These are phyloP conservation scores for Stemphylium lycopersici DNA, from an alignment of 2,329 filamentous ascomycete species.

Conservation along the genomic window DNA sequence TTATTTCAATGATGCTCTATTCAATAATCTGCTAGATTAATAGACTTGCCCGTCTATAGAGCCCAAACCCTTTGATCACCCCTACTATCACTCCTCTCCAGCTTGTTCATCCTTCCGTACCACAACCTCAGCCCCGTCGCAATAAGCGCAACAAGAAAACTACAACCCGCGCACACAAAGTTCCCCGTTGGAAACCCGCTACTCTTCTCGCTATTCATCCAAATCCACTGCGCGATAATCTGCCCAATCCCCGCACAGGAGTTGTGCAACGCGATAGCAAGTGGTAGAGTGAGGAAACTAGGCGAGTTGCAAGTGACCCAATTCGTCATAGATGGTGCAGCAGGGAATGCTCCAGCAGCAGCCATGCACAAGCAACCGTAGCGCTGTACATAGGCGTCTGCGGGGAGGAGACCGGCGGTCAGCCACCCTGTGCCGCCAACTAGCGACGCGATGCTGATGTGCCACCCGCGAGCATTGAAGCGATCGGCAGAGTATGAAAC, in stretches of 20 bases:
- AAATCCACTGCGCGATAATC: slow-evolving; percentile 5
- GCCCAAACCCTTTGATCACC: slow-evolving; percentile 2
- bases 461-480: slow-evolving; percentile 19
- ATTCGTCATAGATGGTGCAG: slow-evolving; percentile 10
- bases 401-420: slow-evolving; percentile 2
- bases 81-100: slow-evolving; percentile 5
- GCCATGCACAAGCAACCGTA: slow-evolving; percentile 8
- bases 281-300: slow-evolving; percentile 4
- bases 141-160: slow-evolving; percentile 4
- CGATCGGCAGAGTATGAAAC: slow-evolving; percentile 26
- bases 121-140: slow-evolving; percentile 2
- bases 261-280: slow-evolving; percentile 6
- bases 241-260: slow-evolving; percentile 2
- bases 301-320: slow-evolving; percentile 7
- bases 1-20: too few relatives aligned
- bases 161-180: not conserved
- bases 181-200: not conserved
- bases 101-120: slow-evolving; percentile 3
- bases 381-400: slow-evolving; percentile 6
- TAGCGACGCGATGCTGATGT: slow-evolving; percentile 5
- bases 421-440: slow-evolving; percentile 1
- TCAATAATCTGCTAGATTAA: too few relatives aligned
- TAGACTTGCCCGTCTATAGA: not conserved
- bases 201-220: not conserved
- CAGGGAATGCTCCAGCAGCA: slow-evolving; percentile 4